A percentile compares a stretch with the other conserved stretches of the same genome.
Conservation (phyloP, 75 land plant species). For the Pinus tabuliformis region DNA sequence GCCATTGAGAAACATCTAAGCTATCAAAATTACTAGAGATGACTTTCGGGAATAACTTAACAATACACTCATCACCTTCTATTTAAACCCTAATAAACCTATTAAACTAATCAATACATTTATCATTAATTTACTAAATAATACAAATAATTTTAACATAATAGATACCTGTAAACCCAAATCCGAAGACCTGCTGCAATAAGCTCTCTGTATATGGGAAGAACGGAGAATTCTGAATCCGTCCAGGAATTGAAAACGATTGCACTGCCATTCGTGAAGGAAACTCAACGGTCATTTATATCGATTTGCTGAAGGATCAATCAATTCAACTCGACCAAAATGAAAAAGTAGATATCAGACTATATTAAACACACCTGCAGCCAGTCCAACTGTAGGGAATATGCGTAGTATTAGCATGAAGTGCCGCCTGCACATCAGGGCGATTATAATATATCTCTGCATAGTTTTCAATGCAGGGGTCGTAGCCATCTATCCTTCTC, state of each 20-base stretch:
- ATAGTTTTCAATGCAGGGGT: conserved; percentile 54
- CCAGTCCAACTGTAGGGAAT: conserved; percentile 53
- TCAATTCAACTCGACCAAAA: no score
- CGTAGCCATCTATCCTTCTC: conserved; percentile 35
- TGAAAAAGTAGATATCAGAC: no score
- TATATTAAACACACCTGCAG: conserved; percentile 42
- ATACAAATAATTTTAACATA: no score
- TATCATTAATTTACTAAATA: no score
- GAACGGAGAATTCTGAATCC: conserved; percentile 64
- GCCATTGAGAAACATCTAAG: no score
- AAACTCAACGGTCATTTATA: no score
- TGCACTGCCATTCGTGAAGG: conserved; percentile 23
- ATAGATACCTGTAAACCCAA: conserved; percentile 76
- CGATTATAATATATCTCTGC: conserved; percentile 61
- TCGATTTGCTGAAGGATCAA: no score
- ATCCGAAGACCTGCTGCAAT: conserved; percentile 64
- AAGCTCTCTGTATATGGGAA: conserved; percentile 63
- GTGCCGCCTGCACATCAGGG: conserved; percentile 68
- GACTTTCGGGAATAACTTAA: no score
- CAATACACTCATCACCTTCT: no score
- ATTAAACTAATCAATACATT: no score
- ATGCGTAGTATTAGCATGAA: conserved; percentile 64
- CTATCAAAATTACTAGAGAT: no score
- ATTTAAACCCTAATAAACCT: no score
- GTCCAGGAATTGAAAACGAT: conserved; percentile 44